Conservation (phyloP, 2,329 filamentous ascomycete species). For the Aspergillus candidus region DNA sequence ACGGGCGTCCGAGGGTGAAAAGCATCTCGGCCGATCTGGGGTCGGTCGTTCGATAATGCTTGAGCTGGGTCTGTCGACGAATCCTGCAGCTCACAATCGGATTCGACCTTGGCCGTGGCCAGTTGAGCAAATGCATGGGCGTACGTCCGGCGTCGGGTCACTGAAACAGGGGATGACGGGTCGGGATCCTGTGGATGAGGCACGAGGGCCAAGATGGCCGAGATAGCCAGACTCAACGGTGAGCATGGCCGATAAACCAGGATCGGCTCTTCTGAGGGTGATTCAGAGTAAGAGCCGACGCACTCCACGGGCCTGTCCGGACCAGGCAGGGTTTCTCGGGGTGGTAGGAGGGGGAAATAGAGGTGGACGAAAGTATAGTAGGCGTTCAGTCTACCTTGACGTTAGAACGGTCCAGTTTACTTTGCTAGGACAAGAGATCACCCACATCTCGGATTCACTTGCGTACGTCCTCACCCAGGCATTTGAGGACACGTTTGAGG, state of each 20-base stretch:
- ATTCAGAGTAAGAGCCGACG: slow-evolving; percentile 23
- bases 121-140: slow-evolving; percentile 37
- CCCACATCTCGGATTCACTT: slow-evolving; percentile 38
- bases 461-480: slow-evolving; percentile 35
- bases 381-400: slow-evolving; percentile 33
- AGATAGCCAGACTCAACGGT: slow-evolving; percentile 41
- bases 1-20: slow-evolving; percentile 37
- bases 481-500: slow-evolving; percentile 20
- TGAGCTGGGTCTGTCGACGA: slow-evolving; percentile 37
- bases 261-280: slow-evolving; percentile 26
- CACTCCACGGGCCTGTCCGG: slow-evolving; percentile 31
- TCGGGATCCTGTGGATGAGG: slow-evolving; percentile 38
- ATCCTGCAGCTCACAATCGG: slow-evolving; percentile 38
- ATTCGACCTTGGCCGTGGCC: slow-evolving; percentile 35
- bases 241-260: slow-evolving; percentile 35
- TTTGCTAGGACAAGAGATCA: slow-evolving; percentile 1
- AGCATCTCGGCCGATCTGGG: slow-evolving; percentile 27
- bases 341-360: slow-evolving; percentile 43
- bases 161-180: slow-evolving; percentile 29
- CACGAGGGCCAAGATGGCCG: slow-evolving; percentile 38
- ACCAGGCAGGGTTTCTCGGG: slow-evolving; percentile 24
- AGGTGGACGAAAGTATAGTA: slow-evolving; percentile 43
- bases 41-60: slow-evolving; percentile 29
- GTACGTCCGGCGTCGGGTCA: slow-evolving; percentile 33
- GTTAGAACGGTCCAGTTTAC: slow-evolving; percentile 11